Evolutionary conservation across 1,284 basidiomycete species (phyloP), one percentile per base, ranked within the genome.

Genomic region (Thecaphora thlaspeos): DNA sequence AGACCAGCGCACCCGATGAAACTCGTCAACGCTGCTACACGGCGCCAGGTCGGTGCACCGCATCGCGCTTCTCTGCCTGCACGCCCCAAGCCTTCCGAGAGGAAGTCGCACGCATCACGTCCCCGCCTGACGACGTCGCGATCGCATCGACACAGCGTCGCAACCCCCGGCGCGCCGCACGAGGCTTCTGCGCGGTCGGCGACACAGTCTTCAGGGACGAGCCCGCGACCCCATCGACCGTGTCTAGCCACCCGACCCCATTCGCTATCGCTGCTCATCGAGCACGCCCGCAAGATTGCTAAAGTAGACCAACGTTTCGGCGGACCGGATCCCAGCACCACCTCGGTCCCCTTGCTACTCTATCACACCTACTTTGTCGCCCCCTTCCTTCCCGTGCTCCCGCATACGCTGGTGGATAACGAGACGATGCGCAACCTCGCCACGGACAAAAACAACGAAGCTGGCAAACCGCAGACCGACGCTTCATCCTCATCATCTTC

Each of bases 291-390:
- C 41, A 30, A 46, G 19, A 61, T 49, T 2, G 44, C 55, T 30
- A 39, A 50, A 21, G 43, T 61, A 44, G 53, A 62, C 9, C 38
- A 54, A 18, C 55, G 58, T 24, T 34, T 56, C 17, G 46, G 50
- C 39, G 51, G 39, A 1, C 28, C 48, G 11, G 43, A 56, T 26
- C 51, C 53, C 4, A 50, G 53, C 11, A 49, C 63, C 41, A 36
- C 58, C 10, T 66, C 68, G 1, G 48, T 68, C 12, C 67, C 61
- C 1, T 46, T 71, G 10, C 43, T 71, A 1, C 51, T 71, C 19
- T 51, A 70, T 14, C 68, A 71, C 39, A 72, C 70, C 15, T 72
- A 72, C 52, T 72, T 72, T 40, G 55, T 72, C 46, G 67, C 68
- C 0, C 70, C 70, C 4, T 72, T 71, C 46, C 32, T 63, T n/a